Evolutionary conservation across 164 flowering plant genomes (phyloP).

Genomic region (Paratinospora sagittata): DNA sequence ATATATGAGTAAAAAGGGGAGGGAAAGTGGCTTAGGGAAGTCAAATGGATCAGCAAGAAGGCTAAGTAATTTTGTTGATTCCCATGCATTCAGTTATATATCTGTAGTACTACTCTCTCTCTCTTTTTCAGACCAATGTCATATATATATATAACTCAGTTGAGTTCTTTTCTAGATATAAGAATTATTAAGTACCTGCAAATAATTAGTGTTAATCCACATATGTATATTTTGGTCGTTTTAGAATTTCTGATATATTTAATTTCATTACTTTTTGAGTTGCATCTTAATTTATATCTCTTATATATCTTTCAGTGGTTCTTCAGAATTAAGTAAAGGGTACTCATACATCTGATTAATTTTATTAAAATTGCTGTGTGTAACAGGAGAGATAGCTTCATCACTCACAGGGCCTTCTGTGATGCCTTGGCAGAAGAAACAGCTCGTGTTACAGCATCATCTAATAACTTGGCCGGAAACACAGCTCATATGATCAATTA

Average conservation of each 20-base stretch:
- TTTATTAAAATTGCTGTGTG: background rate
- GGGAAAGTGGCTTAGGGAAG: background rate
- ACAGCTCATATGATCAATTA: conserved; percentile 15
- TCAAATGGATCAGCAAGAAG: background rate
- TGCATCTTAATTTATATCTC: background rate
- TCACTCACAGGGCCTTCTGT: conserved; percentile 91
- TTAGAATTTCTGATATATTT: no score
- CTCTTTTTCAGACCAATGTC: conserved; percentile 3
- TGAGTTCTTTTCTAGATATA: background rate
- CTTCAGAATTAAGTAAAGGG: no score
- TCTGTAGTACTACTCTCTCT: background rate
- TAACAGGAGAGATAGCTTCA: conserved; percentile 80
- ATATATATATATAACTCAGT: background rate
- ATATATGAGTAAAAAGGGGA: background rate
- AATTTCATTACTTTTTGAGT: no score
- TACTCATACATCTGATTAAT: background rate
- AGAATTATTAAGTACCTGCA: background rate
- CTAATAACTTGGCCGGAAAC: conserved; percentile 25
- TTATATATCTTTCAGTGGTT: no score
- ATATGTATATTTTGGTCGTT: no score
- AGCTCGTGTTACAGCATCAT: conserved; percentile 62
- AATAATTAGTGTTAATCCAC: background rate
- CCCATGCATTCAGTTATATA: background rate
- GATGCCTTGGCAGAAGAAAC: conserved; percentile 91
- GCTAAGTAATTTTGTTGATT: background rate